A percentile compares a stretch with the other conserved stretches of the same genome.
Conservation (phyloP, 73 alveolate species). For the Paramecium biaurelia region DNA sequence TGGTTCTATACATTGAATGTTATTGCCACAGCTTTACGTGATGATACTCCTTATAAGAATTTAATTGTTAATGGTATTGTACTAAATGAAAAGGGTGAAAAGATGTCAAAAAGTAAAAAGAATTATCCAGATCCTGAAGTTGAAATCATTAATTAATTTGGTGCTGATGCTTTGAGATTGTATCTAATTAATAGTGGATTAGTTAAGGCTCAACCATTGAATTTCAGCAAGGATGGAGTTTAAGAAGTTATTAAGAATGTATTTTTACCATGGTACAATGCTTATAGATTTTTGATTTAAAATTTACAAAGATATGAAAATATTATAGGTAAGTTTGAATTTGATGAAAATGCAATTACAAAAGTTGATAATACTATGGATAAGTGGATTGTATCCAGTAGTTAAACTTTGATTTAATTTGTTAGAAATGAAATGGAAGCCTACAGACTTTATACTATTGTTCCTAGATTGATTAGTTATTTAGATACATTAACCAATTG, state of each 20-base stretch:
- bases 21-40: conserved; percentile 92
- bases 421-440: conserved; percentile 94
- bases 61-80: conserved; percentile 98
- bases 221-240: conserved; percentile 91
- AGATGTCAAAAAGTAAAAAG: conserved; percentile 97
- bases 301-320: conserved; percentile 93
- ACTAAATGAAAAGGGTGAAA: conserved; percentile 96
- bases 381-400: conserved; percentile 94
- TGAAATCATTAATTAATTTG: conserved; percentile 76
- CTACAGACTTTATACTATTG: conserved; percentile 92
- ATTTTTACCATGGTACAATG: conserved; percentile 98
- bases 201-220: conserved; percentile 95
- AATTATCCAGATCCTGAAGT: conserved; percentile 98
- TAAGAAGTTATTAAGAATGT: conserved; percentile 89
- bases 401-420: conserved; percentile 85
- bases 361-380: conserved; percentile 83
- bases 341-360: conserved; percentile 68
- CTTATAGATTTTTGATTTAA: conserved; percentile 95
- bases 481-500: conserved; percentile 94
- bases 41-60: conserved; percentile 96
- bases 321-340: conserved; percentile 75
- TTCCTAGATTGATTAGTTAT: conserved; percentile 84
- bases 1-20: conserved; percentile 99
- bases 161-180: conserved; percentile 96
- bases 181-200: conserved; percentile 94